Percentiles rank a stretch among this genome's conserved stretches.
Conservation (phyloP, 176 grass and related monocot genomes). For the Paspalum notatum region DNA sequence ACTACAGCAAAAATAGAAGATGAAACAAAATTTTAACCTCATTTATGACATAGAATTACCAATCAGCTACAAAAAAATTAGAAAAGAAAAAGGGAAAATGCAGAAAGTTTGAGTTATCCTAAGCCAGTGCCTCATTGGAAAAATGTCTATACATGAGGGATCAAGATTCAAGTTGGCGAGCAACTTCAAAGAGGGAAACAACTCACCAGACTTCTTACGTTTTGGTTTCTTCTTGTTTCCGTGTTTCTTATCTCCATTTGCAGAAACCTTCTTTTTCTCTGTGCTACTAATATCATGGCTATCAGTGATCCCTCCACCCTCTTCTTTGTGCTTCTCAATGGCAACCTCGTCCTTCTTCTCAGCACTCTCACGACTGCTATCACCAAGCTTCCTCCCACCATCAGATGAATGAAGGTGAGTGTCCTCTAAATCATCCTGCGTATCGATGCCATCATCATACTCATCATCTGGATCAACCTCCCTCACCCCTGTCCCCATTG, state of each 20-base stretch:
- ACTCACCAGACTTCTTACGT: constrained; percentile 77
- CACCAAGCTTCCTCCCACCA: constrained; percentile 50
- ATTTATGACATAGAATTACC: constrained; percentile 5
- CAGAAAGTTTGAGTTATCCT: constrained; percentile 11
- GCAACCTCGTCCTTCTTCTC: constrained; percentile 31
- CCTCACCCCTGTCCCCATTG: constrained; percentile 15
- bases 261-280: constrained; percentile 51
- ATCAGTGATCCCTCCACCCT: constrained; percentile 16
- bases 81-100: neutral
- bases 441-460: constrained; percentile 86
- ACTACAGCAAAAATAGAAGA: neutral
- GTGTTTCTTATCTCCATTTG: constrained; percentile 68
- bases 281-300: neutral
- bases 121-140: neutral
- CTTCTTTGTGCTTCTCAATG: constrained; percentile 37
- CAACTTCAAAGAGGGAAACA: constrained; percentile 15
- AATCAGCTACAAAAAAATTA: neutral
- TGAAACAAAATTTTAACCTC: neutral
- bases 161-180: neutral
- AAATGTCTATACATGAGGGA: neutral
- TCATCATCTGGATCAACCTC: constrained; percentile 87
- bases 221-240: constrained; percentile 75
- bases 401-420: constrained; percentile 35
- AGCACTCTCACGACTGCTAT: constrained; percentile 14
- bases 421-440: constrained; percentile 56